Evolutionary conservation across 768 basidiomycete genomes (phyloP).

Genomic region (Pleurotus ostreatus): DNA sequence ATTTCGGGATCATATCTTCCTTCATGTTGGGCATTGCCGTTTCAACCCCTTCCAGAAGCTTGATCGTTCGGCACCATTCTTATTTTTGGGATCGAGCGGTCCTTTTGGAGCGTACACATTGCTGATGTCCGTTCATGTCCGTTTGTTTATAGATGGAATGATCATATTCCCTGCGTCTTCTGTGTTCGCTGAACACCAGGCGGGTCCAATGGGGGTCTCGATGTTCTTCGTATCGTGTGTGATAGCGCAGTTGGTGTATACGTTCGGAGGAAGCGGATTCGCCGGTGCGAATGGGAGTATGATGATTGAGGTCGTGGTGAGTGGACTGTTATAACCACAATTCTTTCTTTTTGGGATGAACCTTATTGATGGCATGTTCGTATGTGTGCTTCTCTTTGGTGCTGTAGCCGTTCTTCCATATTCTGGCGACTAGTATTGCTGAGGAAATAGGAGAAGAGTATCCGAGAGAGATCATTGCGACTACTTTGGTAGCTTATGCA

Average conservation of each 20-base stretch:
- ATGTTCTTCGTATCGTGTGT: constrained; percentile 88
- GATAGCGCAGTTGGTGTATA: constrained; percentile 80
- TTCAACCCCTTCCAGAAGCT: too few species aligned
- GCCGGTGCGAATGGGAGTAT: constrained; percentile 89
- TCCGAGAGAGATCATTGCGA: constrained; percentile 76
- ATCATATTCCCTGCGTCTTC: constrained; percentile 88
- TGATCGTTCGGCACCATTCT: too few species aligned
- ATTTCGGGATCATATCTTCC: too few species aligned
- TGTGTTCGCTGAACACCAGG: constrained; percentile 56
- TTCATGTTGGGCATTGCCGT: too few species aligned
- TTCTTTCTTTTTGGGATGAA: background rate
- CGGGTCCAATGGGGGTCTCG: constrained; percentile 88
- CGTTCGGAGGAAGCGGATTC: constrained; percentile 84
- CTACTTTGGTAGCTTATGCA: constrained; percentile 85
- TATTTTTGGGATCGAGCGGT: too few species aligned
- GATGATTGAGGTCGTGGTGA: constrained; percentile 98
- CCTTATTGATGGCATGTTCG: too few species aligned
- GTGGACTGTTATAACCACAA: constrained; percentile 22
- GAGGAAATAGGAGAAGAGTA: constrained; percentile 65
- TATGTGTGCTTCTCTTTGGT: too few species aligned
- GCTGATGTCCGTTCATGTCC: too few species aligned
- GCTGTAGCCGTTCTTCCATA: constrained; percentile 88
- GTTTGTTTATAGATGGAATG: constrained; percentile 70
- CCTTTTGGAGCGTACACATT: too few species aligned
- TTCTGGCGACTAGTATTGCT: constrained; percentile 77